phyloP scores from a whole-genome alignment of 257 asterid genomes.

The Schizonepeta tenuifolia region DNA sequence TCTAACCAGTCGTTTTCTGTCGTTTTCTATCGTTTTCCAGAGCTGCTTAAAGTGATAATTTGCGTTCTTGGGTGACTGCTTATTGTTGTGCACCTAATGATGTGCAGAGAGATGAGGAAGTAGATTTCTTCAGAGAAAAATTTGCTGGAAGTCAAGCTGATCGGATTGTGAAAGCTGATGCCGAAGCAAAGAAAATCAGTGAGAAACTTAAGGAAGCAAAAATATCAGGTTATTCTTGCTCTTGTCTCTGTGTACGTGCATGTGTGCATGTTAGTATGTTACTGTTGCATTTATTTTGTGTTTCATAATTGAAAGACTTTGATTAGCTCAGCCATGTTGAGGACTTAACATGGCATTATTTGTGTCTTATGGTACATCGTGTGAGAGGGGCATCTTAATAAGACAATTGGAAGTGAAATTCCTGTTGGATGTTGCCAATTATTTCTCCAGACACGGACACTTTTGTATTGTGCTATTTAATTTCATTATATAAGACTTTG shows the following conservation, averaged over 20 bases:
- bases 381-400: background rate
- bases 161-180: conserved; percentile 72
- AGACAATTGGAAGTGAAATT: background rate
- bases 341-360: background rate
- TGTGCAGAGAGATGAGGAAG: conserved; percentile 82
- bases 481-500: background rate
- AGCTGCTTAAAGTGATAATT: conserved; percentile 3
- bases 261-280: background rate
- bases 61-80: conserved; percentile 27
- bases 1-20: conserved; percentile 8
- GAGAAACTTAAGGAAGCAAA: conserved; percentile 67
- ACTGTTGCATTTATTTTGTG: background rate
- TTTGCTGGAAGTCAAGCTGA: conserved; percentile 99
- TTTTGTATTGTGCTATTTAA: background rate
- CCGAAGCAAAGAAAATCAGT: conserved; percentile 64
- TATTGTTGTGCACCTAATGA: conserved; percentile 33
- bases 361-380: conserved; percentile 25
- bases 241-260: background rate
- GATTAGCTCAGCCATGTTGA: background rate
- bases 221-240: conserved; percentile 59
- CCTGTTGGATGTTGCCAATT: background rate
- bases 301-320: background rate
- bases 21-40: conserved; percentile 14
- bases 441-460: background rate
- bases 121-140: conserved; percentile 55